These are phyloP conservation scores for Colletotrichum plurivorum DNA, from an alignment of 2,329 filamentous ascomycete species.

Conservation along the genomic window DNA sequence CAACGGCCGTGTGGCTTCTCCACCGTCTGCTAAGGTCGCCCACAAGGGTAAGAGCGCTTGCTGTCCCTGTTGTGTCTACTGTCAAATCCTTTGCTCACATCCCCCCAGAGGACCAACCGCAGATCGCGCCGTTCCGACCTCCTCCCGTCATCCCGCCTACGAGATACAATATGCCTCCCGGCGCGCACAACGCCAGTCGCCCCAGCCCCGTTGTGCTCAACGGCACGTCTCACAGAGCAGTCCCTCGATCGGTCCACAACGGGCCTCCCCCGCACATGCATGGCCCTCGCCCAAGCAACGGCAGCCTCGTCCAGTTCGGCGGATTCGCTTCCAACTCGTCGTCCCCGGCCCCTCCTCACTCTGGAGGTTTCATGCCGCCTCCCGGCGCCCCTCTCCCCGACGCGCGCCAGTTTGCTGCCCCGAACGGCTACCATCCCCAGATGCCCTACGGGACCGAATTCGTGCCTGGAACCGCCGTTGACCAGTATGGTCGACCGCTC, in stretches of 20 bases:
- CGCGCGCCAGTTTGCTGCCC: conserved; percentile 49
- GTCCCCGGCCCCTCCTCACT: conserved; percentile 68
- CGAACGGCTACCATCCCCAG: conserved; percentile 56
- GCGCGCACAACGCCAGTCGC: conserved; percentile 43
- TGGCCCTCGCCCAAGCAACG: conserved; percentile 67
- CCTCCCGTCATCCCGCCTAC: conserved; percentile 51
- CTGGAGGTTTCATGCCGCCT: conserved; percentile 63
- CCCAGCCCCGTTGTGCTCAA: conserved; percentile 49
- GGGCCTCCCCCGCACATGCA: conserved; percentile 58
- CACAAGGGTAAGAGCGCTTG: conserved; percentile 1
- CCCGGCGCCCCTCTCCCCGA: conserved; percentile 57
- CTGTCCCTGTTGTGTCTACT: neutral
- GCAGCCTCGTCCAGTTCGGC: conserved; percentile 68
- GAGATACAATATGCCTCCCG: conserved; percentile 57
- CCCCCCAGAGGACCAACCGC: conserved; percentile 16
- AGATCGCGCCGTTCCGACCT: conserved; percentile 42
- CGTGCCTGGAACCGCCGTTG: conserved; percentile 51
- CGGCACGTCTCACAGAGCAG: conserved; percentile 49
- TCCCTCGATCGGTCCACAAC: conserved; percentile 51
- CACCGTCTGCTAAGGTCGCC: neutral
- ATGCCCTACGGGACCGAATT: conserved; percentile 54
- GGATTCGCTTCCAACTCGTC: conserved; percentile 69
- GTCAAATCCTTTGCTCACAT: conserved; percentile 8
- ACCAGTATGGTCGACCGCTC: conserved; percentile 54
- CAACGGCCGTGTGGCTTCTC: conserved; percentile 2